Evolutionary conservation across 768 basidiomycete species (phyloP), one percentile per base, ranked within the genome.

Genomic region (Roridomyces roridus): DNA sequence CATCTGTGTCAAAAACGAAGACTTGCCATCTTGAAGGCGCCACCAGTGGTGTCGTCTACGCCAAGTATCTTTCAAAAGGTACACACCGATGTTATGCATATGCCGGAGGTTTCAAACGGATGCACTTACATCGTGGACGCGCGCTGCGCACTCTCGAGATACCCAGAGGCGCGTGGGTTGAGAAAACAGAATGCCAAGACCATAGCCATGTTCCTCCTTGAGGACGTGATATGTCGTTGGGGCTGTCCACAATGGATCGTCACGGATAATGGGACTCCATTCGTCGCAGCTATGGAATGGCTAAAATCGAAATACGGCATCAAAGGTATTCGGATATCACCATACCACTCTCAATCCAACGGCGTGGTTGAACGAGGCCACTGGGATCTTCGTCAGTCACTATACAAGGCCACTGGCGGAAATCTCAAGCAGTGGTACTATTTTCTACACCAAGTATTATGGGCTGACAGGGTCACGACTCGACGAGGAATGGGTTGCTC

Each of bases 331-430:
- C 51, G 66, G 0, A 80, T 81, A 3, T 76, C 72, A 1, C 64
- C 71, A 0, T 81, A 80, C 62, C 80, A 81, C 55, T 79, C 72
- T 0, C 68, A 64, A 5, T 74, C 77, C 0, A 80, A 81, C n/a
- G 70, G 80, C 0, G 51, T 73, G 0, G 65, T 78, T 1, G 71
- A 80, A 46, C 47, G 57, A n/a, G 36, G 60, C 20, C 75, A 76
- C 56, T 67, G 60, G 34, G 62, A 67, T 44, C 51, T 76, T 2
- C 49, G 68, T 6, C 64, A 70, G 21, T 37, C 66, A 0, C 35
- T 70, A 1, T 57, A 63, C 49, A 68, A 70, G 29, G 53, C 57
- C 11, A 64, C 51, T 8, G 49, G 50, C 1, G 60, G 60, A 0
- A 45, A 72, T 41, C 40, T 62, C 6, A 24, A 46, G 0, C 60